A percentile compares a stretch with the other conserved stretches of the same genome.
phyloP scores from a whole-genome alignment of 306 rosid genomes.

The Neltuma alba region DNA sequence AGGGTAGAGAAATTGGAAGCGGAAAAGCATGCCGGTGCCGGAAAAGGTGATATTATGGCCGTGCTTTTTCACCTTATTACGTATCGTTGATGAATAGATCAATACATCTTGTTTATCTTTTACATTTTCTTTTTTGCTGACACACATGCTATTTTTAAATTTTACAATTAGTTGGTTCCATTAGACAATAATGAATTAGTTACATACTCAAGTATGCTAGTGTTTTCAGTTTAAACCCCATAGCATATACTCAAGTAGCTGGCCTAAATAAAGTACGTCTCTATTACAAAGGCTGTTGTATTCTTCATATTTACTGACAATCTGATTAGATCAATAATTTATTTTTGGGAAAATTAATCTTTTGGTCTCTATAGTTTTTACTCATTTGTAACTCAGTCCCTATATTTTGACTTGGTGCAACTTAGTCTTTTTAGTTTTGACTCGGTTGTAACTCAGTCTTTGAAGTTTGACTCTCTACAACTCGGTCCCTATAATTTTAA shows the following conservation, averaged over 20 bases:
- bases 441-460: too few relatives aligned
- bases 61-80: slow-evolving; percentile 22
- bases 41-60: slow-evolving; percentile 50
- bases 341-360: too few relatives aligned
- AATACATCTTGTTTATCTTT: slow-evolving; percentile 2
- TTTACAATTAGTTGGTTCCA: slow-evolving; percentile 21
- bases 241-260: slow-evolving; percentile 12
- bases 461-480: too few relatives aligned
- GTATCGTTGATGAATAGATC: slow-evolving; percentile 24
- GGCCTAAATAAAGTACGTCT: not conserved
- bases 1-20: slow-evolving; percentile 61
- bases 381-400: too few relatives aligned
- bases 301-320: slow-evolving; percentile 12
- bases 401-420: too few relatives aligned
- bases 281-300: slow-evolving; percentile 5
- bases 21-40: slow-evolving; percentile 52
- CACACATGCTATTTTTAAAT: not conserved
- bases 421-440: too few relatives aligned
- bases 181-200: not conserved
- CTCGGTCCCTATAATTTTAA: too few relatives aligned
- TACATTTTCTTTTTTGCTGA: not conserved
- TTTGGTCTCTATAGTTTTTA: too few relatives aligned
- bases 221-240: slow-evolving; percentile 7
- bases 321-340: slow-evolving; percentile 14
- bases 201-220: not conserved